Evolutionary conservation across 1,284 basidiomycete species (phyloP), one percentile per base, ranked within the genome.

Genomic region (Pseudozyma hubeiensis): DNA sequence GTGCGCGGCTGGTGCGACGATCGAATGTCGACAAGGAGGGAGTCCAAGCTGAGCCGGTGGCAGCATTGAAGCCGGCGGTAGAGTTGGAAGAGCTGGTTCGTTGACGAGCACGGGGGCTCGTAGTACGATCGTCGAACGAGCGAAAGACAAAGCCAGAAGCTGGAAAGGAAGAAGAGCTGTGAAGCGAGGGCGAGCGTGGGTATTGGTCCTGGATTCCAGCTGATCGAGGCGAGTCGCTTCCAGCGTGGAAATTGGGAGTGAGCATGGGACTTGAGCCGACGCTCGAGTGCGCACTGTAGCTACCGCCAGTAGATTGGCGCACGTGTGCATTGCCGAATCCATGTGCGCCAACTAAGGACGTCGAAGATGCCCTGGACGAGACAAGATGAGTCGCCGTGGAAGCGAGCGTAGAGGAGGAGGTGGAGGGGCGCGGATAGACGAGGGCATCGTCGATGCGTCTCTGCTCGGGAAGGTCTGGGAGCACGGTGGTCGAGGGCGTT

Each of bases 391-490:
- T 47, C 4, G 58, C n/a, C 33, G 49, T 43, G 31, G 49, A 48
- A 2, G 45, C 51, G 2, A 55, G 29, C 8, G 52, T 54, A 0
- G 51, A 62, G 33, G 61, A 69, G 4, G 53, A 56, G n/a, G 60
- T 63, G 39, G 60, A 55, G 5, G 66, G 53, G 19, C 55, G 60
- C 16, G 49, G 41, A 24, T 53, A 29, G n/a, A 52, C 16, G 47
- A 33, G 13, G 39, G 50, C 10, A 16, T 63, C 47, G 24, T 63
- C 69, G 24, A 60, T 24, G 6, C 56, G 63, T 13, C 52, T 56
- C 40, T 56, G 63, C 19, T 66, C 69, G 7, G 63, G 69, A 5
- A 72, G 64, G n/a, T 72, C 54, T 16, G 64, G 69, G 3, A 72
- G 47, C 5, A 49, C 43, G 49, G 55, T 56, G 3, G 49, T 44